phyloP scores from a whole-genome alignment of 345 rosid genomes.

The Hibiscus tridactylites region DNA sequence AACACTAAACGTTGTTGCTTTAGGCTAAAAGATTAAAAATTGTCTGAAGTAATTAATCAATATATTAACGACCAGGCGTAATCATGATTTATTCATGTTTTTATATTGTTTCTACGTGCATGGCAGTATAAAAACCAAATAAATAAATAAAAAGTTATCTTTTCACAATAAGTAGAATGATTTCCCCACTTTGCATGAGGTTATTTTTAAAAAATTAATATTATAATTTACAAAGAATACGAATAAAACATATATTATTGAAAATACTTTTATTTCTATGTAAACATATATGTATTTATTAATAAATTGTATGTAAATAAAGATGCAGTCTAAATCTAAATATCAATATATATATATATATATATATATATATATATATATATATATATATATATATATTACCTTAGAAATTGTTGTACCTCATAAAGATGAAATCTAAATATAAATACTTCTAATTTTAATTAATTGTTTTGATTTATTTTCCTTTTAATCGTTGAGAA shows the following conservation, averaged over 20 bases:
- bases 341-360: too few relatives aligned
- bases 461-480: background rate
- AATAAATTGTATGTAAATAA: too few relatives aligned
- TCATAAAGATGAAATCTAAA: too few relatives aligned
- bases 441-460: too few relatives aligned
- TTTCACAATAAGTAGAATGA: background rate
- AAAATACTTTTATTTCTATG: too few relatives aligned
- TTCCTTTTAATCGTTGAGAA: constrained; percentile 14
- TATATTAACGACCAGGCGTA: constrained; percentile 9
- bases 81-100: background rate
- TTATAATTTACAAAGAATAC: too few relatives aligned
- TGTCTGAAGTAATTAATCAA: constrained; percentile 28
- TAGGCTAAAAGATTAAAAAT: constrained; percentile 21
- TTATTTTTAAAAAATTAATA: background rate
- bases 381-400: too few relatives aligned
- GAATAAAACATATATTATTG: too few relatives aligned
- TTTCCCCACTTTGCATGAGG: background rate
- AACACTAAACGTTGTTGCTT: constrained; percentile 13
- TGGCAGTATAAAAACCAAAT: background rate
- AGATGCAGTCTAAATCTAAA: too few relatives aligned
- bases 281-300: too few relatives aligned
- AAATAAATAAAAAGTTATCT: background rate
- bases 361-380: too few relatives aligned
- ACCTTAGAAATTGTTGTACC: too few relatives aligned
- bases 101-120: background rate